Evolutionary conservation across 768 basidiomycete genomes (phyloP).

Genomic region (Leccinum subgranulosum): DNA sequence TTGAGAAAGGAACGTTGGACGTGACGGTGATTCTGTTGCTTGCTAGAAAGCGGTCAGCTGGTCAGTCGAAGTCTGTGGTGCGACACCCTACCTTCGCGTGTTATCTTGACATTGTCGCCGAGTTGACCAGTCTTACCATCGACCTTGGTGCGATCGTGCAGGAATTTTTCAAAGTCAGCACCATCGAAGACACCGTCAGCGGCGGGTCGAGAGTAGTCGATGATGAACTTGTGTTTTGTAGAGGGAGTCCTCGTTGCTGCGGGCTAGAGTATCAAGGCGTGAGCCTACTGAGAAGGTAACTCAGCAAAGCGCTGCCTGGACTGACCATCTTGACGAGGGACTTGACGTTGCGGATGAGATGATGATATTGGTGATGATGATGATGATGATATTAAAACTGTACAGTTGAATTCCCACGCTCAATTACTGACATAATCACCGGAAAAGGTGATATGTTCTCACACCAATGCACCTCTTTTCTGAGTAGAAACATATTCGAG

Average conservation of each 20-base stretch:
- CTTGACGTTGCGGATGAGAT: neutral
- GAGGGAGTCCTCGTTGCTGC: constrained; percentile 48
- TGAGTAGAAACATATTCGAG: neutral
- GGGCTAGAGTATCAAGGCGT: constrained; percentile 53
- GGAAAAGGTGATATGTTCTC: constrained; percentile 10
- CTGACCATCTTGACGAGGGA: constrained; percentile 66
- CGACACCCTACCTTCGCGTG: constrained; percentile 64
- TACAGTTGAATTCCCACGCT: constrained; percentile 44
- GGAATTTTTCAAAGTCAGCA: constrained; percentile 78
- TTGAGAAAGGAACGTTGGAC: constrained; percentile 88
- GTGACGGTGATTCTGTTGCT: constrained; percentile 82
- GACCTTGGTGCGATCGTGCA: constrained; percentile 92
- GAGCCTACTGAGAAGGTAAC: constrained; percentile 90
- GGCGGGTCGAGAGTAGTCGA: constrained; percentile 86
- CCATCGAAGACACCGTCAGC: constrained; percentile 59
- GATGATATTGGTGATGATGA: neutral
- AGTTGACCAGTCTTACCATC: constrained; percentile 91
- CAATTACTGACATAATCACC: constrained; percentile 8
- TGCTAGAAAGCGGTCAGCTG: constrained; percentile 38
- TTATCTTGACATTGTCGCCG: constrained; percentile 84
- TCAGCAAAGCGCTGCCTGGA: constrained; percentile 82
- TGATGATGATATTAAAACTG: constrained; percentile 38
- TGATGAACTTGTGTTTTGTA: constrained; percentile 73
- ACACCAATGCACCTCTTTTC: neutral
- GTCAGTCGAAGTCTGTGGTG: constrained; percentile 15